A percentile compares a stretch with the other conserved stretches of the same genome.
phyloP scores from a whole-genome alignment of 2,329 filamentous ascomycete genomes.

The Pseudogymnoascus sp. region DNA sequence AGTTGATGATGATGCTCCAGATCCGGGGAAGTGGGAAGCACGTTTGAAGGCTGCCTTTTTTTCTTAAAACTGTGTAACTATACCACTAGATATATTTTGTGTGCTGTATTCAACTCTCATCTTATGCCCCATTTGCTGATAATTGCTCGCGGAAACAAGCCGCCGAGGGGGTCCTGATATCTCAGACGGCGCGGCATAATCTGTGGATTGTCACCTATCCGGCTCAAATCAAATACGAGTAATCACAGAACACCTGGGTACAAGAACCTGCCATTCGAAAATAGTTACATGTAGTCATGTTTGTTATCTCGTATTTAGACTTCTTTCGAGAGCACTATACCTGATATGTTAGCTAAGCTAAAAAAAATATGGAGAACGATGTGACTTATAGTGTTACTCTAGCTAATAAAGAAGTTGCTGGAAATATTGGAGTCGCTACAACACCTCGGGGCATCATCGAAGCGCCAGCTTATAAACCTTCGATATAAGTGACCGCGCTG shows the following conservation, averaged over 20 bases:
- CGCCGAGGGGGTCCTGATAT: neutral
- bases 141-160: neutral
- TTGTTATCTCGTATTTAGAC: neutral
- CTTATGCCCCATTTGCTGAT: neutral
- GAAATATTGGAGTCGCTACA: neutral
- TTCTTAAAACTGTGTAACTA: neutral
- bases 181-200: neutral
- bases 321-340: neutral
- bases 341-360: neutral
- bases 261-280: neutral
- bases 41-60: neutral
- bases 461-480: too few species aligned
- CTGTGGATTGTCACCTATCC: neutral
- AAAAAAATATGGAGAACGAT: neutral
- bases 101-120: neutral
- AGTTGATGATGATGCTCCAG: neutral
- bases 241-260: neutral
- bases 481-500: too few species aligned
- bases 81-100: neutral
- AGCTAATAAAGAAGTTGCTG: neutral
- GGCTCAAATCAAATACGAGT: neutral
- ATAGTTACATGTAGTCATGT: neutral
- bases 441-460: too few species aligned
- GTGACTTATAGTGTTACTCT: neutral
- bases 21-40: too few species aligned